Evolutionary conservation across 257 asterid genomes (phyloP).

Genomic region (Jasminum sambac): DNA sequence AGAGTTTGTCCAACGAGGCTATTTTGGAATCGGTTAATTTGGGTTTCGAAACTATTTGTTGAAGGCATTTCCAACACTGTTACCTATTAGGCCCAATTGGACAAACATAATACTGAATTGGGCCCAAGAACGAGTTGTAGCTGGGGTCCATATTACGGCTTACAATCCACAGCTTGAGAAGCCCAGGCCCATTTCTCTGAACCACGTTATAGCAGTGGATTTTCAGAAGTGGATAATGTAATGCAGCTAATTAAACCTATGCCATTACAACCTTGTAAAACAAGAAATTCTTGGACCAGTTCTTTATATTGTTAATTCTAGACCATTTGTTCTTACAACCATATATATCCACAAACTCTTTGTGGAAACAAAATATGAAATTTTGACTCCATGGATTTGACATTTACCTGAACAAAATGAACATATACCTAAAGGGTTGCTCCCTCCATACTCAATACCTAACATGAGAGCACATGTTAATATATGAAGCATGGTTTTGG

Average conservation of each 20-base stretch:
- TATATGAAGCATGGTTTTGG: slow-evolving; percentile 48
- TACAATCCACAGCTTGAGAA: background rate
- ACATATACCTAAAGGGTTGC: slow-evolving; percentile 65
- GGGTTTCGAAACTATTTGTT: no score
- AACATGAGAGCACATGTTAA: slow-evolving; percentile 57
- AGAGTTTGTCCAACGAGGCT: background rate
- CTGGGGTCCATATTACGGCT: background rate
- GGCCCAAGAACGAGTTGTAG: no score
- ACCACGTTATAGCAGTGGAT: no score
- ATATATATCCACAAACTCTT: background rate
- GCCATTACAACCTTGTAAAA: background rate
- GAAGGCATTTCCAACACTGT: background rate
- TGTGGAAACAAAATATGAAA: slow-evolving; percentile 25
- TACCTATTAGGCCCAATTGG: background rate
- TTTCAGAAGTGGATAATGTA: no score
- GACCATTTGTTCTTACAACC: background rate
- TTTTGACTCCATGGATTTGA: slow-evolving; percentile 45
- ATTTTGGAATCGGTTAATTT: no score
- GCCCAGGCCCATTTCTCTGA: background rate
- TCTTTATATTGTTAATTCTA: background rate
- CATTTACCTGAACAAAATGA: slow-evolving; percentile 58
- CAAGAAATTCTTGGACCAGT: background rate
- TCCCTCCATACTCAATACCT: slow-evolving; percentile 64
- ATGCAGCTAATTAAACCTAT: no score
- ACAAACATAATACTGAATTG: no score